Conservation (phyloP, 2,329 filamentous ascomycete species). For the Hirsutella thompsonii region DNA sequence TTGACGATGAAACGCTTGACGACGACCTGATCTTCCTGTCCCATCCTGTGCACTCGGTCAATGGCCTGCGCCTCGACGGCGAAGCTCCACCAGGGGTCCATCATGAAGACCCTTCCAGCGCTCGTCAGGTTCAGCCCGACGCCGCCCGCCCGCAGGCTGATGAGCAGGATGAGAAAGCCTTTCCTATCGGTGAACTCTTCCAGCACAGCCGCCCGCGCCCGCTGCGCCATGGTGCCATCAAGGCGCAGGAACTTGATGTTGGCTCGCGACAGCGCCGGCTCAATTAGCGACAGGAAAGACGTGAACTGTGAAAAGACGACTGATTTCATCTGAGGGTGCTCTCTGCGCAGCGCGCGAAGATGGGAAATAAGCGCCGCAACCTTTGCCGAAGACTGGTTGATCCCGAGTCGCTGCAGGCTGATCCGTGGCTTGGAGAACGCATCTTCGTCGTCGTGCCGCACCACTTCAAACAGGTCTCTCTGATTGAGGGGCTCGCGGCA, state of each 20-base stretch:
- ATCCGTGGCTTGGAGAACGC: constrained; percentile 35
- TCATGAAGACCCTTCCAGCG: constrained; percentile 88
- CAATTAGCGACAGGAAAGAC: constrained; percentile 84
- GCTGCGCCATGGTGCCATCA: constrained; percentile 83
- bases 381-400: constrained; percentile 71
- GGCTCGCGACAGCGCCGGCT: constrained; percentile 59
- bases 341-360: constrained; percentile 54
- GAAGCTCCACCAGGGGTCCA: constrained; percentile 99
- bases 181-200: constrained; percentile 49
- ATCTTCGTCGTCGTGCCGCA: constrained; percentile 59
- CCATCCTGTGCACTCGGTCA: constrained; percentile 94
- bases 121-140: constrained; percentile 88
- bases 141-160: constrained; percentile 80
- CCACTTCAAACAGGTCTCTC: constrained; percentile 83
- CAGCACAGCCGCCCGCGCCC: constrained; percentile 67
- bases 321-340: constrained; percentile 62
- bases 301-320: constrained; percentile 98
- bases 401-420: constrained; percentile 45
- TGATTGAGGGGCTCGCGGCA: constrained; percentile 74
- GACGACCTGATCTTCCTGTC: constrained; percentile 73
- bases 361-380: constrained; percentile 67
- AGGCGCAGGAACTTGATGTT: constrained; percentile 75
- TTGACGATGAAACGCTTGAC: constrained; percentile 84
- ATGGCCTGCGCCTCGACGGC: constrained; percentile 95
- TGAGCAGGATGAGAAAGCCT: constrained; percentile 61